These are phyloP conservation scores for Penicillium fimorum DNA, from an alignment of 495 filamentous ascomycete genomes.

Conservation along the genomic window DNA sequence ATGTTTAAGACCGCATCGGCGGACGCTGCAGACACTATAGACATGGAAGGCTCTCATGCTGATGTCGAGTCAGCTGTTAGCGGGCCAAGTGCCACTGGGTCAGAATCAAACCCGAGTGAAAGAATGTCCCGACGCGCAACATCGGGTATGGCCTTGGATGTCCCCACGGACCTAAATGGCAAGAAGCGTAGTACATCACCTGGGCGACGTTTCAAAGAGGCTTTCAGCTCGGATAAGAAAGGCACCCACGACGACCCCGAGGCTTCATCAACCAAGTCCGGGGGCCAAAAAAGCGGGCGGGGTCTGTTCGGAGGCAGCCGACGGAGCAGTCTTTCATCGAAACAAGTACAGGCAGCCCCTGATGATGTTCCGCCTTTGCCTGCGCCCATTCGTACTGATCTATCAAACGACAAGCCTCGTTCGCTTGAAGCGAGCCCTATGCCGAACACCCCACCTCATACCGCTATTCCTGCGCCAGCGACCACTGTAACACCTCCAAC, in stretches of 20 bases:
- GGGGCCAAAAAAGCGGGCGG: slow-evolving; percentile 28
- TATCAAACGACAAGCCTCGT: slow-evolving; percentile 29
- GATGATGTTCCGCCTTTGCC: slow-evolving; percentile 37
- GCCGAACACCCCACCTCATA: slow-evolving; percentile 47
- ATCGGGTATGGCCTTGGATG: slow-evolving; percentile 30
- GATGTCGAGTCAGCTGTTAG: slow-evolving; percentile 35
- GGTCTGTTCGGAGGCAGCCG: slow-evolving; percentile 36
- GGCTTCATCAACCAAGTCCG: slow-evolving; percentile 37
- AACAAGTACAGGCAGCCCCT: slow-evolving; percentile 31
- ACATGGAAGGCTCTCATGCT: slow-evolving; percentile 22
- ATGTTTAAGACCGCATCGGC: slow-evolving; percentile 61
- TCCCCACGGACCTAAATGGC: slow-evolving; percentile 30
- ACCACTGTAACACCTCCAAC: slow-evolving; percentile 59
- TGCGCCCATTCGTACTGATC: slow-evolving; percentile 38
- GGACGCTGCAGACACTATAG: slow-evolving; percentile 30
- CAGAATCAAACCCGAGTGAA: slow-evolving; percentile 27
- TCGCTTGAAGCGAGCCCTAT: slow-evolving; percentile 25
- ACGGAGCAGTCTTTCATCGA: slow-evolving; percentile 42
- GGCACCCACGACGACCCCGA: slow-evolving; percentile 45
- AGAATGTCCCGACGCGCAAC: slow-evolving; percentile 21
- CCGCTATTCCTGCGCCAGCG: slow-evolving; percentile 41
- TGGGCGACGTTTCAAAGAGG: slow-evolving; percentile 46
- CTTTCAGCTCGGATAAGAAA: slow-evolving; percentile 44
- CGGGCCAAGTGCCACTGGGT: slow-evolving; percentile 27
- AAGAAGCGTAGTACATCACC: slow-evolving; percentile 46